These are phyloP conservation scores for Kwoniella pini DNA, from an alignment of 768 basidiomycete species.

Conservation along the genomic window DNA sequence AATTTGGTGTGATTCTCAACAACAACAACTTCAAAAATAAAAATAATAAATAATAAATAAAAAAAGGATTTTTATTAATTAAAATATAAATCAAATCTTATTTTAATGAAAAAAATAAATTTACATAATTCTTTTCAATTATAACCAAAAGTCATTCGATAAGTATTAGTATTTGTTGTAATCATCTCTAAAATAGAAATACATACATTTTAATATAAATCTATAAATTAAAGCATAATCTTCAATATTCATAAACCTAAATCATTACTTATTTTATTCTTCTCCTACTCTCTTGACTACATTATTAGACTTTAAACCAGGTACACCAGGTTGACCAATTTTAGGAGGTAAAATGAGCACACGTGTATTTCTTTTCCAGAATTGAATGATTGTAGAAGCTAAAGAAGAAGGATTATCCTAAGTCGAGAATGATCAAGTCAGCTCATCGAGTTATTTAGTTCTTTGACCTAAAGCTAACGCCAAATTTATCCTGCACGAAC, in stretches of 20 bases:
- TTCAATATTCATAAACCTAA: background rate
- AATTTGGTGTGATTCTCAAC: slow-evolving; percentile 10
- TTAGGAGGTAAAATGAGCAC: slow-evolving; percentile 51
- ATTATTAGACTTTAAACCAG: slow-evolving; percentile 5
- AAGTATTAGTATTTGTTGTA: too few relatives aligned
- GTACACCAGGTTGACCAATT: slow-evolving; percentile 34
- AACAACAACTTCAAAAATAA: background rate
- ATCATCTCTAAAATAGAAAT: background rate
- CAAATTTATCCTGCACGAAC: too few relatives aligned
- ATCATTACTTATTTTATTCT: slow-evolving; percentile 1
- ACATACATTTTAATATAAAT: background rate
- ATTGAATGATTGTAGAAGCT: slow-evolving; percentile 79
- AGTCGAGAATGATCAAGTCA: too few relatives aligned
- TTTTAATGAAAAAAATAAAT: too few relatives aligned
- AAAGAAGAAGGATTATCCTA: slow-evolving; percentile 83
- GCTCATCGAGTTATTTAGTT: too few relatives aligned
- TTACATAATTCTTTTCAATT: too few relatives aligned
- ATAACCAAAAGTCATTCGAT: too few relatives aligned
- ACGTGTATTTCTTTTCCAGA: slow-evolving; percentile 76
- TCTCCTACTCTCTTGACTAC: slow-evolving; percentile 35
- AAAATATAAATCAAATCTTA: too few relatives aligned
- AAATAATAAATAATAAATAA: background rate
- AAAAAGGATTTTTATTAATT: too few relatives aligned
- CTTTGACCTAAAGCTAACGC: too few relatives aligned
- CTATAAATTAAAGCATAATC: background rate